These are phyloP conservation scores for Saccharum spontaneum DNA, from an alignment of 176 grass and related monocot species.

Conservation along the genomic window DNA sequence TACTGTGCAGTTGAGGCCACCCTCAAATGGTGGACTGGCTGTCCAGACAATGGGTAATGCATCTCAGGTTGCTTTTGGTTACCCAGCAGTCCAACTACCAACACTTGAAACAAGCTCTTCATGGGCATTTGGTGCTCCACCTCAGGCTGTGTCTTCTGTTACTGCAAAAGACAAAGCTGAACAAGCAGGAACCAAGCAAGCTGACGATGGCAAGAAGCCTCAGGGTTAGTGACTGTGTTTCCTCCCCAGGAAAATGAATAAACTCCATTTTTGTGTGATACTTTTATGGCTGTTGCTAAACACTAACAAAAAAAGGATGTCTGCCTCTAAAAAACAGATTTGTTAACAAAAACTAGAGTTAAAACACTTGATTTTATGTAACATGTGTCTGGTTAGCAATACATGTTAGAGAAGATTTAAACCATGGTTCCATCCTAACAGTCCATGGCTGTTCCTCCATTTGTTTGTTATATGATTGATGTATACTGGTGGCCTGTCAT, in stretches of 20 bases:
- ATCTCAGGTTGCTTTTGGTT: constrained; percentile 78
- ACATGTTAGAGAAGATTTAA: constrained; percentile 20
- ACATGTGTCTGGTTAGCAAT: background rate
- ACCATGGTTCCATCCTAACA: background rate
- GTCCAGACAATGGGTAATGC: constrained; percentile 33
- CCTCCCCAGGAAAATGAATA: background rate
- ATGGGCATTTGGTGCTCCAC: constrained; percentile 72
- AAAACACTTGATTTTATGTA: constrained; percentile 21
- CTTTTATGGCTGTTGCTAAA: background rate
- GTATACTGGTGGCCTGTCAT: background rate
- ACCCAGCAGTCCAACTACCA: constrained; percentile 75
- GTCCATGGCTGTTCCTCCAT: background rate
- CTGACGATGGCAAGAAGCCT: constrained; percentile 57
- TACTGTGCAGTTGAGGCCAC: constrained; percentile 63
- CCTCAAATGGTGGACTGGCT: constrained; percentile 45
- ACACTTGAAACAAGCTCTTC: constrained; percentile 90
- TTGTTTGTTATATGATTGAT: constrained; percentile 5
- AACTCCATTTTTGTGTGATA: background rate
- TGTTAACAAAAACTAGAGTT: constrained; percentile 1
- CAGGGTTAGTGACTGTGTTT: constrained; percentile 44
- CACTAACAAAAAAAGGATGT: background rate
- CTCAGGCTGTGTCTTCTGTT: constrained; percentile 44
- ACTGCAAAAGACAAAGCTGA: constrained; percentile 43
- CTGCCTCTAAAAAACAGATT: constrained; percentile 5
- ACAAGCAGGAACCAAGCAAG: constrained; percentile 39